Conservation (phyloP, 768 basidiomycete genomes). For the Nidularia pulvinata region DNA sequence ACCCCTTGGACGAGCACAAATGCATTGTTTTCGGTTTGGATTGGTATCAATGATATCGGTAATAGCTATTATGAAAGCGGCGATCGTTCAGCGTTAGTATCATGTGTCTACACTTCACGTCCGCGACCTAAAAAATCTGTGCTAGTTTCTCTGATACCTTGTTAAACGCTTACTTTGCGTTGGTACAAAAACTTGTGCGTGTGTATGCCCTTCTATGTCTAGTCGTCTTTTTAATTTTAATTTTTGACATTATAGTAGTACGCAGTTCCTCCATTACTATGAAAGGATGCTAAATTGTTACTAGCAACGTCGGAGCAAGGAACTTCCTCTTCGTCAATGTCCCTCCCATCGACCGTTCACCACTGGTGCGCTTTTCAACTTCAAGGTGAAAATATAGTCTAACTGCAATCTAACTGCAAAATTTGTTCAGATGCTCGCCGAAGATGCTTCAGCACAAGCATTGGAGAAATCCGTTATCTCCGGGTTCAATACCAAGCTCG, state of each 20-base stretch:
- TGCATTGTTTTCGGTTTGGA: constrained; percentile 66
- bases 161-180: constrained; percentile 46
- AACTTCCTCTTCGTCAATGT: constrained; percentile 50
- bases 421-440: constrained; percentile 43
- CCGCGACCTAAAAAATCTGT: too few relatives aligned
- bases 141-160: constrained; percentile 42
- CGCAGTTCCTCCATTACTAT: constrained; percentile 6
- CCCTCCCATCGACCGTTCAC: constrained; percentile 38
- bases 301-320: constrained; percentile 51
- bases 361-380: constrained; percentile 27
- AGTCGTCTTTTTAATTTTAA: neutral
- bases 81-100: constrained; percentile 44
- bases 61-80: constrained; percentile 49
- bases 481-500: constrained; percentile 51
- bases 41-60: constrained; percentile 73
- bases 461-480: constrained; percentile 44
- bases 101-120: too few relatives aligned
- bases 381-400: too few relatives aligned
- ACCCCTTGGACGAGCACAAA: constrained; percentile 59
- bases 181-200: constrained; percentile 47
- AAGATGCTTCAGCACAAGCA: constrained; percentile 33
- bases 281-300: neutral
- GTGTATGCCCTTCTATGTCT: too few relatives aligned
- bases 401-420: neutral
- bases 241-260: constrained; percentile 29